Conservation (phyloP, 352 stramenopile species). For the Lagenidium sp. region DNA sequence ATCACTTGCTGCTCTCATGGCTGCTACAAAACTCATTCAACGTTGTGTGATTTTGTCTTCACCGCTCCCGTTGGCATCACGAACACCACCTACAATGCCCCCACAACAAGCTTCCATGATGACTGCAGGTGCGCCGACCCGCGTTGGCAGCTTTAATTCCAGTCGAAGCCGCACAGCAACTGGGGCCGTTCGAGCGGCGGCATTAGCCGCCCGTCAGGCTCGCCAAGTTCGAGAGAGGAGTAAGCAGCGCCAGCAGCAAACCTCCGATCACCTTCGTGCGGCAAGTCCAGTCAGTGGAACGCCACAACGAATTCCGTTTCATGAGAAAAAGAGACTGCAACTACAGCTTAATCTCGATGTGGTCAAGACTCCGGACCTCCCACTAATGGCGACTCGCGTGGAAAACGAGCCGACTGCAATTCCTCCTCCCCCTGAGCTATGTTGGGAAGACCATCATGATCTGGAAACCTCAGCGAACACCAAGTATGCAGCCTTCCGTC, state of each 20-base stretch:
- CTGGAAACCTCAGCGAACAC: no score
- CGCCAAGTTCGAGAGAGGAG: constrained; percentile 25
- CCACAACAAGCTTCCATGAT: no score
- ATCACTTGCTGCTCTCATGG: no score
- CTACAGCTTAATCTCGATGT: constrained; percentile 42
- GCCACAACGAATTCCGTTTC: constrained; percentile 3
- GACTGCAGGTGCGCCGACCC: background rate
- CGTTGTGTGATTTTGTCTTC: no score
- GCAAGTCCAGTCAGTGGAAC: constrained; percentile 11
- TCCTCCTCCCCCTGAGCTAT: no score
- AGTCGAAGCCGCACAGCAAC: constrained; percentile 10
- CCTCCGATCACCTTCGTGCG: constrained; percentile 1
- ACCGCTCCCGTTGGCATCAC: no score
- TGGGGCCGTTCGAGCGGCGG: constrained; percentile 31
- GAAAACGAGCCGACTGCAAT: no score
- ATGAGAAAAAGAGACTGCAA: constrained; percentile 41
- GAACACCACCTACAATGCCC: no score
- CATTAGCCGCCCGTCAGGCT: constrained; percentile 36
- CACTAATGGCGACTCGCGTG: background rate
- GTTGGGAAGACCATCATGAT: no score
- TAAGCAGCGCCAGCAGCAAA: background rate
- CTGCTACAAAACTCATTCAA: no score
- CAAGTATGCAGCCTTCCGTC: no score
- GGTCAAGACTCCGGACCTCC: constrained; percentile 13
- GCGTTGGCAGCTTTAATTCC: background rate